phyloP scores from a whole-genome alignment of 768 basidiomycete species.

The Hydnomerulius pinastri region DNA sequence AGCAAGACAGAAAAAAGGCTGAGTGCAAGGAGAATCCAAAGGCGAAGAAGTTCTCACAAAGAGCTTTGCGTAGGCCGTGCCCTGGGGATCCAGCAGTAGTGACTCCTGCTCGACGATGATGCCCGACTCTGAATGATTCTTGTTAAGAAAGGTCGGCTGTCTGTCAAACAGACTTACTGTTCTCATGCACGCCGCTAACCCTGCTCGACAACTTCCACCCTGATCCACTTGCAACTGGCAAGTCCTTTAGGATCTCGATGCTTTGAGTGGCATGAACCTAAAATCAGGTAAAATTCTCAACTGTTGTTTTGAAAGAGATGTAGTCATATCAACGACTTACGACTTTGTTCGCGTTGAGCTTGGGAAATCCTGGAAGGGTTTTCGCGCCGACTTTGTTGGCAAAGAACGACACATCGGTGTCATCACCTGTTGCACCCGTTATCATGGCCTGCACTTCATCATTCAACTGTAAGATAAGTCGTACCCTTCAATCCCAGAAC shows the following conservation, averaged over 20 bases:
- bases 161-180: too few species aligned
- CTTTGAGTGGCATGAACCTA: constrained; percentile 81
- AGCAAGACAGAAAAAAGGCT: not conserved
- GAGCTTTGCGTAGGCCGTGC: constrained; percentile 60
- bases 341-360: constrained; percentile 66
- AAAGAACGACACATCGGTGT: constrained; percentile 72
- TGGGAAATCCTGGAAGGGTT: constrained; percentile 66
- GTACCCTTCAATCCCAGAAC: constrained; percentile 71
- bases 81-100: constrained; percentile 61
- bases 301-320: not conserved
- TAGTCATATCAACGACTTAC: constrained; percentile 45
- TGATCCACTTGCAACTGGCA: constrained; percentile 72
- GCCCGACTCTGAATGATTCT: constrained; percentile 57
- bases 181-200: constrained; percentile 74
- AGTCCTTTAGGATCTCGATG: constrained; percentile 76
- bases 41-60: constrained; percentile 43
- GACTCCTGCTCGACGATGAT: constrained; percentile 70
- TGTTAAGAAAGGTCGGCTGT: not conserved
- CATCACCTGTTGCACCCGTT: constrained; percentile 41
- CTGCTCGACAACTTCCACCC: constrained; percentile 77
- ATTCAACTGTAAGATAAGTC: not conserved
- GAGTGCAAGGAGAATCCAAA: not conserved
- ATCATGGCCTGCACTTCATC: not conserved
- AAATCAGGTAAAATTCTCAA: not conserved
- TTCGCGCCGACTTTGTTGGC: constrained; percentile 41